Conservation (phyloP, 495 filamentous ascomycete genomes). For the Hyaloscypha finlandica region DNA sequence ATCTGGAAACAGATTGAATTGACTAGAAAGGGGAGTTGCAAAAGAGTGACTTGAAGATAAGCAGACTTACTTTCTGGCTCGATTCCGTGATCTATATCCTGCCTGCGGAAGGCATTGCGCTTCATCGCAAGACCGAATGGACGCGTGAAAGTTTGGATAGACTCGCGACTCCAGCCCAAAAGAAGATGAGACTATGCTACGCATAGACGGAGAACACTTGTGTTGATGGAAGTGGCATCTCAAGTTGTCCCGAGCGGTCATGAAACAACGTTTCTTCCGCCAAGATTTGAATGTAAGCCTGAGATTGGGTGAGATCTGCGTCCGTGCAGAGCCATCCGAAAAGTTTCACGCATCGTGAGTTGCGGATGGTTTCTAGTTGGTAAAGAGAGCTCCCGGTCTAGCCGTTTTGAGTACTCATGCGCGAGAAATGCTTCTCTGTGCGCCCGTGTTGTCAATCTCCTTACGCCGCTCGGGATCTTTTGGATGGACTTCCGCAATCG, state of each 20-base stretch:
- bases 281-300: neutral
- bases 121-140: slow-evolving; percentile 5
- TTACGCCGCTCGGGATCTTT: too few relatives aligned
- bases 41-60: slow-evolving; percentile 2
- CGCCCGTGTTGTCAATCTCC: neutral
- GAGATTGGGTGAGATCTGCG: neutral
- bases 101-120: neutral
- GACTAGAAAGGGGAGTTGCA: neutral
- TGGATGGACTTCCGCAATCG: too few relatives aligned
- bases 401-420: neutral
- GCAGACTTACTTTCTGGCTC: too few relatives aligned
- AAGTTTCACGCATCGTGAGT: slow-evolving; percentile 1
- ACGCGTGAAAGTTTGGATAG: neutral
- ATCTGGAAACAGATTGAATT: too few relatives aligned
- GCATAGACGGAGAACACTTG: neutral
- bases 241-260: neutral
- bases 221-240: neutral
- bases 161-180: neutral
- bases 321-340: neutral
- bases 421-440: neutral
- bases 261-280: slow-evolving; percentile 8
- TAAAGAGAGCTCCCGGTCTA: neutral
- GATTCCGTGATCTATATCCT: too few relatives aligned
- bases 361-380: neutral
- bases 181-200: neutral